A percentile compares a stretch with the other conserved stretches of the same genome.
Evolutionary conservation across 148 eudicot species (phyloP).

Genomic region (Cornus kousa): DNA sequence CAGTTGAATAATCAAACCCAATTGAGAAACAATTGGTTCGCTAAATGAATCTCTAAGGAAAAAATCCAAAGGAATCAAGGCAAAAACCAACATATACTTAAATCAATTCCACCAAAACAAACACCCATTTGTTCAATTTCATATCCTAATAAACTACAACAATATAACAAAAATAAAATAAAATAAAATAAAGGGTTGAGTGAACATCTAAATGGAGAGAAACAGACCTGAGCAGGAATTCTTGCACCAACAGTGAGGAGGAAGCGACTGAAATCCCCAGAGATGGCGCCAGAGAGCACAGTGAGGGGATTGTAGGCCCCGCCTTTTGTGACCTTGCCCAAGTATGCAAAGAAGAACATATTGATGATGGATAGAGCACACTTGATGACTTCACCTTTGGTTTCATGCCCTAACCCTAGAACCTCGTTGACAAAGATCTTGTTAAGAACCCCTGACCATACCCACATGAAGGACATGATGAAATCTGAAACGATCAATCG

Average conservation of each 20-base stretch:
- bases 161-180: neutral
- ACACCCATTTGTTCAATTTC: neutral
- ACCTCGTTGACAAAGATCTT: conserved; percentile 46
- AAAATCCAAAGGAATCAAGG: neutral
- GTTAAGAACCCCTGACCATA: conserved; percentile 57
- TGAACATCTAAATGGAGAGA: neutral
- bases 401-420: conserved; percentile 44
- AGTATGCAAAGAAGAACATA: conserved; percentile 60
- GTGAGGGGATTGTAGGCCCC: conserved; percentile 71
- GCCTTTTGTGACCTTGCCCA: conserved; percentile 53
- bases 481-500: conserved; percentile 50
- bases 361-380: conserved; percentile 37
- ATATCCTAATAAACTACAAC: neutral
- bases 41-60: neutral
- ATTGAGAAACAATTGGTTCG: neutral
- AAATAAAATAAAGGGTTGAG: neutral
- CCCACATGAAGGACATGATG: conserved; percentile 65
- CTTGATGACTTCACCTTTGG: conserved; percentile 40
- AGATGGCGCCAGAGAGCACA: conserved; percentile 52
- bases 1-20: no score
- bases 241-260: conserved; percentile 69
- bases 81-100: neutral
- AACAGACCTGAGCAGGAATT: conserved; percentile 83
- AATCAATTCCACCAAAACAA: neutral
- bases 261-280: conserved; percentile 56